A percentile compares a stretch with the other conserved stretches of the same genome.
These are phyloP conservation scores for Candida quercuum DNA, from an alignment of 805 yeast genomes.

Conservation along the genomic window DNA sequence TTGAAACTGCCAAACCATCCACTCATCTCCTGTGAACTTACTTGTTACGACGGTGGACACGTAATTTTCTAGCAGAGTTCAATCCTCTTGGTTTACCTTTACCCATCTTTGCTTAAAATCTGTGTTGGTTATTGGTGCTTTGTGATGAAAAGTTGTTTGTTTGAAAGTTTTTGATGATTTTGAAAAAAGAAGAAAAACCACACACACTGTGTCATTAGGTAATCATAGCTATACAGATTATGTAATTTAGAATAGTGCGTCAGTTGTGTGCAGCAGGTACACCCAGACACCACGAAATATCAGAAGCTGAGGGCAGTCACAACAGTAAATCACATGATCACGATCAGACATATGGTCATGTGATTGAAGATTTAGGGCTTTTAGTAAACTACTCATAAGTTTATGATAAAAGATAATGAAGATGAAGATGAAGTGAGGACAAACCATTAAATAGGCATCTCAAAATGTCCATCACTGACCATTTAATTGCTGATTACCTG, in stretches of 20 bases:
- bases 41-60: conserved; percentile 99
- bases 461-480: conserved; percentile 18
- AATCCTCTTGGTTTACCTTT: conserved; percentile 99
- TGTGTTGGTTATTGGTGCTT: conserved; percentile 7
- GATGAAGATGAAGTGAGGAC: too few species aligned
- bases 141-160: conserved; percentile 7
- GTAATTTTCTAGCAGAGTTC: conserved; percentile 99
- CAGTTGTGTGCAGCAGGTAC: background rate
- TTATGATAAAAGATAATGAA: too few species aligned
- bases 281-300: background rate
- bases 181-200: background rate
- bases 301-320: conserved; percentile 2
- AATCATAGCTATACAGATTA: background rate
- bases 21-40: conserved; percentile 27
- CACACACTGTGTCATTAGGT: background rate
- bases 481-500: conserved; percentile 57
- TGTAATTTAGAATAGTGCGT: background rate
- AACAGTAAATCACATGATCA: background rate
- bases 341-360: background rate
- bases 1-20: background rate
- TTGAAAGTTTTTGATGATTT: conserved; percentile 2
- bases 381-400: background rate
- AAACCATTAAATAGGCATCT: too few species aligned
- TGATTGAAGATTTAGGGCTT: conserved; percentile 3
- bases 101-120: conserved; percentile 66